These are phyloP conservation scores for Jasminum sambac DNA, from an alignment of 257 asterid species.

Conservation along the genomic window DNA sequence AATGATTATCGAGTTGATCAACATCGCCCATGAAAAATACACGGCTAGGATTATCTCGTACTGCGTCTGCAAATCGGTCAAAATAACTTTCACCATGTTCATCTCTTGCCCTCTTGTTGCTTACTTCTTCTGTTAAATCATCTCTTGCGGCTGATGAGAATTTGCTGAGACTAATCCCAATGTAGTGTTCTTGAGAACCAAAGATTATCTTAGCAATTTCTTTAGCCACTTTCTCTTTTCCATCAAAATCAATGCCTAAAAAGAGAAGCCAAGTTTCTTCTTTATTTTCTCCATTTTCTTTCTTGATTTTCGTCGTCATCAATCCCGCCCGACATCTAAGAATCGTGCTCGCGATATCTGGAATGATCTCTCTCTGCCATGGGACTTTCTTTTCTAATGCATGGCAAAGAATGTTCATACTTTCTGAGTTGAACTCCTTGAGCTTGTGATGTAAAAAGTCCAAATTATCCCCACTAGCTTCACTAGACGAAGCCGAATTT, in stretches of 20 bases:
- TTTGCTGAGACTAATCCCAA: slow-evolving; percentile 45
- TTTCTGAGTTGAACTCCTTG: slow-evolving; percentile 43
- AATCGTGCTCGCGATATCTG: slow-evolving; percentile 49
- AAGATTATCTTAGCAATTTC: slow-evolving; percentile 63
- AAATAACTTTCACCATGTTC: slow-evolving; percentile 56
- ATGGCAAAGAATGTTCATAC: slow-evolving; percentile 35
- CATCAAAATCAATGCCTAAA: slow-evolving; percentile 59
- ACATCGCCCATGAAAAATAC: slow-evolving; percentile 70
- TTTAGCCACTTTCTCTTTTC: slow-evolving; percentile 62
- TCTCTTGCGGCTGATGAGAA: slow-evolving; percentile 33
- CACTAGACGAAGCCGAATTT: slow-evolving; percentile 94
- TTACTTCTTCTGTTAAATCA: slow-evolving; percentile 41
- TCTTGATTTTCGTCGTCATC: slow-evolving; percentile 11
- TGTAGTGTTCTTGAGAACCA: slow-evolving; percentile 50
- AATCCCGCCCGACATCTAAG: slow-evolving; percentile 63
- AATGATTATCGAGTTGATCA: slow-evolving; percentile 44
- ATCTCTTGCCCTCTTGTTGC: slow-evolving; percentile 62
- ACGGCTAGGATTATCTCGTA: slow-evolving; percentile 61
- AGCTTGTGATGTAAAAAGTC: slow-evolving; percentile 33
- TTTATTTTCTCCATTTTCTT: slow-evolving; percentile 14
- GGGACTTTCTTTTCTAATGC: slow-evolving; percentile 67
- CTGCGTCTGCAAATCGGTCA: slow-evolving; percentile 59
- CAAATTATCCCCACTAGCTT: slow-evolving; percentile 56
- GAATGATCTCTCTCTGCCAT: slow-evolving; percentile 54
- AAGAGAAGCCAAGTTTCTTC: slow-evolving; percentile 67